Conservation (phyloP, 208 protist species). For the Acanthamoeba castellanii region DNA sequence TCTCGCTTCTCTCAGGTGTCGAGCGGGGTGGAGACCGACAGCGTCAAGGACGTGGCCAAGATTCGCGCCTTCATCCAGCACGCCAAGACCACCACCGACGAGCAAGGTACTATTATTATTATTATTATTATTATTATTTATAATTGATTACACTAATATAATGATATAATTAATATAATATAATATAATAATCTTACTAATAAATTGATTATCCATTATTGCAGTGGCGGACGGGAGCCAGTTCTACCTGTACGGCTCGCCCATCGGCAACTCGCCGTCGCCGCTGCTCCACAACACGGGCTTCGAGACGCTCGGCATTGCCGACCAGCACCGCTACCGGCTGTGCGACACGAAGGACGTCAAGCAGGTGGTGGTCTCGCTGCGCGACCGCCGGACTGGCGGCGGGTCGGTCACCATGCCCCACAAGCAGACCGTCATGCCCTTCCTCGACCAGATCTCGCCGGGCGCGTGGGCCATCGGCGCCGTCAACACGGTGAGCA, state of each 20-base stretch:
- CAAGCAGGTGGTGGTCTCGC: conserved; percentile 22
- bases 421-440: conserved; percentile 78
- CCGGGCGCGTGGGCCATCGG: not conserved
- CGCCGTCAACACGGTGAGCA: conserved; percentile 77
- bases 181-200: no score
- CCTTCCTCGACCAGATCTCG: conserved; percentile 69
- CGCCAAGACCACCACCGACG: conserved; percentile 22
- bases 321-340: conserved; percentile 2
- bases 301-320: conserved; percentile 49
- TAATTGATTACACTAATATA: no score
- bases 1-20: not conserved
- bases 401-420: conserved; percentile 77
- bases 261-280: conserved; percentile 71
- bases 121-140: not conserved
- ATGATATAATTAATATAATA: no score
- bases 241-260: conserved; percentile 77
- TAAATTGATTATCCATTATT: no score
- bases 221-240: conserved; percentile 11
- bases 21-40: conserved; percentile 75
- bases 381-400: not conserved
- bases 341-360: conserved; percentile 76
- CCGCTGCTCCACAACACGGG: conserved; percentile 78
- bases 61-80: conserved; percentile 45
- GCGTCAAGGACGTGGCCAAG: conserved; percentile 74
- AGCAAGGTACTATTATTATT: not conserved